A percentile compares a stretch with the other conserved stretches of the same genome.
phyloP scores from a whole-genome alignment of 176 grass and related monocot genomes.

The Raddia distichophylla region DNA sequence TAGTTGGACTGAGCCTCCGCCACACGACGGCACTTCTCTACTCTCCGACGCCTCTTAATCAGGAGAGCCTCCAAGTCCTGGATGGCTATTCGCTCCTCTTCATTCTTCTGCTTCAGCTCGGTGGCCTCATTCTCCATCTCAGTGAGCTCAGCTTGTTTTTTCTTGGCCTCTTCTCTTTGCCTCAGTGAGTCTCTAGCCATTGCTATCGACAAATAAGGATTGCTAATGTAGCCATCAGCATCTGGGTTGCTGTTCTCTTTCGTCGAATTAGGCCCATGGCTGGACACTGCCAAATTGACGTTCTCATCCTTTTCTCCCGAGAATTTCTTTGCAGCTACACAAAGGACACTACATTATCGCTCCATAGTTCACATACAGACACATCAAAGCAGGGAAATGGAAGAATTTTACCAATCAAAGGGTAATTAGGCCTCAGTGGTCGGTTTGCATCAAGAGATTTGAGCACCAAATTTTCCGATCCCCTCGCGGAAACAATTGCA shows the following conservation, averaged over 20 bases:
- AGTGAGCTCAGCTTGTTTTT: conserved; percentile 73
- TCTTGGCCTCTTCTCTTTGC: conserved; percentile 77
- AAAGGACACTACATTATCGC: not conserved
- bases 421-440: conserved; percentile 60
- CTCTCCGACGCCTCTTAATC: conserved; percentile 62
- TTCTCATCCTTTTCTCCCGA: conserved; percentile 53
- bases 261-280: conserved; percentile 38
- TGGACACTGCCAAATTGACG: not conserved
- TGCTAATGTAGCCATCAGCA: conserved; percentile 49
- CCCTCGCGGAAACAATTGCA: conserved; percentile 64
- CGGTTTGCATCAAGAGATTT: conserved; percentile 74
- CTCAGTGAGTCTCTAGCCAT: conserved; percentile 92
- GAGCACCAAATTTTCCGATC: conserved; percentile 64
- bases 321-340: conserved; percentile 70
- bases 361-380: not conserved
- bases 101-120: conserved; percentile 69
- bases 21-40: conserved; percentile 75
- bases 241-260: conserved; percentile 82
- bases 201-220: conserved; percentile 79
- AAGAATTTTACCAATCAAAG: conserved; percentile 58
- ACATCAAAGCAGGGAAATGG: not conserved
- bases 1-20: conserved; percentile 89
- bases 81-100: conserved; percentile 62
- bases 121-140: conserved; percentile 65
- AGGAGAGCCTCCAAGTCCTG: conserved; percentile 79